Conservation (phyloP, 2,329 filamentous ascomycete genomes). For the Microdochium nivale region DNA sequence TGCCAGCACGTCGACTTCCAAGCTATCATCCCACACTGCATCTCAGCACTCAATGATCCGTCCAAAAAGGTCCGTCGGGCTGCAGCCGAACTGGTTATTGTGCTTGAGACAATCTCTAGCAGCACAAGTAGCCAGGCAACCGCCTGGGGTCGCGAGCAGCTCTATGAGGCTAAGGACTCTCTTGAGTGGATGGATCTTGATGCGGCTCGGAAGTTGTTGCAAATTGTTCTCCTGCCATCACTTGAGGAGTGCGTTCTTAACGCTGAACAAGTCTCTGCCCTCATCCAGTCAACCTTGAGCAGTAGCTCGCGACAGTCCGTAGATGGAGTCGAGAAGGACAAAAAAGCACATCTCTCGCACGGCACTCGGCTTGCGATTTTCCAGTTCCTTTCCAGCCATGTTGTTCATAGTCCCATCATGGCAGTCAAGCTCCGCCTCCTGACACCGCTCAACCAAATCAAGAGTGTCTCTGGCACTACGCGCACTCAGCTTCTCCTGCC, state of each 20-base stretch:
- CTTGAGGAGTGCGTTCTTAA: conserved; percentile 86
- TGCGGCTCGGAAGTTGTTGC: conserved; percentile 52
- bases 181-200: conserved; percentile 51
- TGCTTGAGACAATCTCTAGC: conserved; percentile 42
- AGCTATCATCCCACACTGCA: conserved; percentile 70
- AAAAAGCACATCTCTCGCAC: conserved; percentile 47
- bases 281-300: conserved; percentile 53
- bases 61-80: conserved; percentile 69
- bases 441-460: conserved; percentile 62
- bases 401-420: conserved; percentile 58
- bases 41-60: conserved; percentile 66
- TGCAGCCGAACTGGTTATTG: conserved; percentile 57
- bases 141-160: conserved; percentile 50
- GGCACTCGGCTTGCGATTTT: conserved; percentile 57
- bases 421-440: conserved; percentile 64
- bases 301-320: conserved; percentile 23
- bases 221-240: conserved; percentile 59
- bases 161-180: conserved; percentile 54
- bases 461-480: conserved; percentile 58
- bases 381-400: conserved; percentile 66
- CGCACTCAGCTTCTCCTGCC: conserved; percentile 73
- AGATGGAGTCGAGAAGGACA: conserved; percentile 31
- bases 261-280: conserved; percentile 56
- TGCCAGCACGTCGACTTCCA: conserved; percentile 59
- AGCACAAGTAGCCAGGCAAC: conserved; percentile 21